Conservation (phyloP, 1,139 yeast species). For the Scheffersomyces titani region DNA sequence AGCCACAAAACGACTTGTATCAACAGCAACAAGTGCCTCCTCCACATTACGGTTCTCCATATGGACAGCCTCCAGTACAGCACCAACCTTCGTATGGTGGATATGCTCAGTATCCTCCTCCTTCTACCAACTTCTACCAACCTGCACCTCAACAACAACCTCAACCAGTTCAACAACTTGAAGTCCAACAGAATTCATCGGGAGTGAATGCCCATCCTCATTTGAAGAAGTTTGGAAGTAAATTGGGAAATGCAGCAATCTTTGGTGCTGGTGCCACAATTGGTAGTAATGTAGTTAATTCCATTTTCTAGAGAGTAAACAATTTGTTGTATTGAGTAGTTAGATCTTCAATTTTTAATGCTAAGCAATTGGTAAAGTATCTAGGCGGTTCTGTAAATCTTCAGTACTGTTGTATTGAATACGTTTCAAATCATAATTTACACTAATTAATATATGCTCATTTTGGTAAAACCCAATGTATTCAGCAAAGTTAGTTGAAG, state of each 20-base stretch:
- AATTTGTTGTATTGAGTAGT: conserved; percentile 5
- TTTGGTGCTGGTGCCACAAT: conserved; percentile 98
- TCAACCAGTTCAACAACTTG: conserved; percentile 10
- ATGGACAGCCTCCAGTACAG: conserved; percentile 13
- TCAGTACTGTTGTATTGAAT: background rate
- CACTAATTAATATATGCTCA: too few species aligned
- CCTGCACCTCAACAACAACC: conserved; percentile 26
- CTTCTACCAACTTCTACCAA: conserved; percentile 43
- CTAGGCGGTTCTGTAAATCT: background rate
- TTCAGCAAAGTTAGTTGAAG: too few species aligned
- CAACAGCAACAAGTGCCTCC: conserved; percentile 15
- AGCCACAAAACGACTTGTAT: conserved; percentile 8
- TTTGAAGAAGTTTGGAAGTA: conserved; percentile 72
- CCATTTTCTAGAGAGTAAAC: conserved; percentile 59
- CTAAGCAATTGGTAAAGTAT: background rate
- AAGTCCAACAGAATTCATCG: background rate
- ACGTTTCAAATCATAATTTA: background rate
- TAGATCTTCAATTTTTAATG: background rate
- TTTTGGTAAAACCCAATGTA: too few species aligned
- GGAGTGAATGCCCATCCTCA: conserved; percentile 14
- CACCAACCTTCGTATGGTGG: conserved; percentile 41
- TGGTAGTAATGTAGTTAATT: conserved; percentile 84
- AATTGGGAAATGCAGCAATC: conserved; percentile 88
- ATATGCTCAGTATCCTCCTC: conserved; percentile 55
- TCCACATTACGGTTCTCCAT: conserved; percentile 12